These are phyloP conservation scores for Trichomonas tenax DNA, from an alignment of 208 protist species.

Conservation along the genomic window DNA sequence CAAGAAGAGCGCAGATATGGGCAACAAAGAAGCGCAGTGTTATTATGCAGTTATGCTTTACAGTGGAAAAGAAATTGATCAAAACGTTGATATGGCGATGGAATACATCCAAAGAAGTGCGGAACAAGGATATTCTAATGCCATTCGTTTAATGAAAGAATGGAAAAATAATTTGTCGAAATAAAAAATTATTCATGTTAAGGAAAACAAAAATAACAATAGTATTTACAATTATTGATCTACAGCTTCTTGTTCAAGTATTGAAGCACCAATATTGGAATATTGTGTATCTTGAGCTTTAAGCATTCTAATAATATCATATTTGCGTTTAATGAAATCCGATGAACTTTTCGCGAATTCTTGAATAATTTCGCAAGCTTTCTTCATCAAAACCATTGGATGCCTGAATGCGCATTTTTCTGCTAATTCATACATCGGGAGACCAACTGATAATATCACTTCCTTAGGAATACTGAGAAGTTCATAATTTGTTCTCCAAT, in stretches of 20 bases:
- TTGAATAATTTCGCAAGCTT: not conserved
- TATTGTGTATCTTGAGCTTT: not conserved
- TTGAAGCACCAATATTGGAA: not conserved
- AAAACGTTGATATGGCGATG: not conserved
- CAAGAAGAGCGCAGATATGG: not conserved
- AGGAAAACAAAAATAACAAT: too few relatives aligned
- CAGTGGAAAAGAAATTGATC: not conserved
- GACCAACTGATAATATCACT: not conserved
- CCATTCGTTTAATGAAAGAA: not conserved
- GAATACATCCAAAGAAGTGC: not conserved
- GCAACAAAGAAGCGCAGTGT: not conserved
- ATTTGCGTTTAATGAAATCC: not conserved
- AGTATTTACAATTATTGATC: too few relatives aligned
- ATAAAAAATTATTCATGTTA: too few relatives aligned
- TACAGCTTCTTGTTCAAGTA: not conserved
- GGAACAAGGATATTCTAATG: not conserved
- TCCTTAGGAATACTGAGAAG: not conserved
- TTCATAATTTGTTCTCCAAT: not conserved
- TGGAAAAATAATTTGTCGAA: not conserved
- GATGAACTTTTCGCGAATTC: not conserved
- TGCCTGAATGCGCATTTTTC: not conserved
- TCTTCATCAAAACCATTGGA: not conserved
- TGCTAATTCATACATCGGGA: not conserved
- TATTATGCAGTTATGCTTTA: not conserved
- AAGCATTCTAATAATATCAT: not conserved